phyloP scores from a whole-genome alignment of 441 rosid species.

The Syzygium syzygioides region DNA sequence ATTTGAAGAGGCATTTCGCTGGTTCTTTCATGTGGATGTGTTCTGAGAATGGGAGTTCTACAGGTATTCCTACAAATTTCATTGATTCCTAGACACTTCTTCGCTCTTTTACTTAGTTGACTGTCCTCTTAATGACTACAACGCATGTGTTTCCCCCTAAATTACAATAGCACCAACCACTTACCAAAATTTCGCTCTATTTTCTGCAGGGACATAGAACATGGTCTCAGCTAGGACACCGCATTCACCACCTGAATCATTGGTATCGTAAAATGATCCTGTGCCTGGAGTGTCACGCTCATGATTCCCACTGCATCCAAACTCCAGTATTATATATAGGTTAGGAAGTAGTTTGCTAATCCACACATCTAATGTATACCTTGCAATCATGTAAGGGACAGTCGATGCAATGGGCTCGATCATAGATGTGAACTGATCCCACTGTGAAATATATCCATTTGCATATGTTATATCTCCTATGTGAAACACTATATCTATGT shows the following conservation, averaged over 20 bases:
- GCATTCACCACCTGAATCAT: conserved; percentile 93
- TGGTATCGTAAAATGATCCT: conserved; percentile 62
- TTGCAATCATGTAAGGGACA: conserved; percentile 83
- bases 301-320: conserved; percentile 69
- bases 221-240: conserved; percentile 92
- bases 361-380: conserved; percentile 22
- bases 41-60: background rate
- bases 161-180: background rate
- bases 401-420: conserved; percentile 77
- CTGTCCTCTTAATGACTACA: background rate
- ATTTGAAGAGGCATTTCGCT: background rate
- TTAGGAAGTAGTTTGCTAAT: background rate
- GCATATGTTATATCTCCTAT: conserved; percentile 84
- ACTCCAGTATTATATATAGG: background rate
- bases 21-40: background rate
- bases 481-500: conserved; percentile 78
- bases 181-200: conserved; percentile 91
- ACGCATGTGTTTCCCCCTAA: background rate
- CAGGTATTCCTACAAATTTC: background rate
- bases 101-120: background rate
- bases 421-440: conserved; percentile 98
- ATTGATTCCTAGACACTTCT: background rate
- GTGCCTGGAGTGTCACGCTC: conserved; percentile 85
- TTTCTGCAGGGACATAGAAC: conserved; percentile 84
- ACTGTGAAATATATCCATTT: conserved; percentile 90